Base-by-base conservation (phyloP, 176 grass and related monocot genomes). In the Carex parvula region DNA sequence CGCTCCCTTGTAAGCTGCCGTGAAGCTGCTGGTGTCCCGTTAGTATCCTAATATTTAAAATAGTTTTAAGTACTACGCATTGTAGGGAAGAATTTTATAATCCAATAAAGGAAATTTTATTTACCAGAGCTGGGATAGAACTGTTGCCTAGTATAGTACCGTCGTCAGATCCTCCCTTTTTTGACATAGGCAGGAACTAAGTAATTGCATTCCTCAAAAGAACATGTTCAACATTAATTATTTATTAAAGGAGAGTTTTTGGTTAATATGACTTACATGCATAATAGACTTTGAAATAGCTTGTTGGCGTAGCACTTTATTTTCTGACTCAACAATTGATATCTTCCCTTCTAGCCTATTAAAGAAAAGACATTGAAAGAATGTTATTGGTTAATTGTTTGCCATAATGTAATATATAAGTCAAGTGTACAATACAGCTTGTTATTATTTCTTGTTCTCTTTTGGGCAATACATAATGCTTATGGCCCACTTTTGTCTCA, bases 291-390 rank as follows among this genome's bases (percentile, higher is more conserved):
- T 99, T 79, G 92, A 94, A 46, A 99, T 89, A 91, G 91, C 93
- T 89, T 99, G 96, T 85, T 95, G 96, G 72, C 96, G 96, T 58
- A 99, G 91, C 20, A 99, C 96, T 95, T 99, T 99, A 89, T 99
- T 99, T 90, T 99, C 96, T 76, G 93, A 99, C 69, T 99, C 96
- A 60, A 99, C 89, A 82, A 95, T 99, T 87, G 96, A 81, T 13
- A 95, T 86, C 85, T 99, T 99, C 87, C 94, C 93, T 73, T 99
- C 96, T 90, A 99, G 67, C 86, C 96, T 99, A 86, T 83, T 86
- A 68, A 55, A 90, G 55, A 88, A 83, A 26, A 87, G 61, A 83
- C 46, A 63, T 64, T 14, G 44, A 81, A 68, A 66, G 0, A 32
- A 68, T 83, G 64, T 56, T 78, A 83, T 44, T 69, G 42, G 20